Percentiles rank a stretch among this genome's conserved stretches.
phyloP scores from a whole-genome alignment of 257 asterid species.

The Solanum habrochaites region DNA sequence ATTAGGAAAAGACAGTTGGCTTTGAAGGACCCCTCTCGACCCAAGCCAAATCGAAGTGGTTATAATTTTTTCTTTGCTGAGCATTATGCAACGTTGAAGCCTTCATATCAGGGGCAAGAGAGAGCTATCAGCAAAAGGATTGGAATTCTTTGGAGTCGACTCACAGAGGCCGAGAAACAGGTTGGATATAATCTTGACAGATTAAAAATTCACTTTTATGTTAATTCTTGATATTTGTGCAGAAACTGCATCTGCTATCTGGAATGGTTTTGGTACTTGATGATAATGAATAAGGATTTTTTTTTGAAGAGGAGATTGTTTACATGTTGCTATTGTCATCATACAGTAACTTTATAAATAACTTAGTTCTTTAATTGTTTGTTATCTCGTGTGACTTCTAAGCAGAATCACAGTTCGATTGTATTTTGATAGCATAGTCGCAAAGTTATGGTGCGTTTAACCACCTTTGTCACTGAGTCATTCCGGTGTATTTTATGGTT shows the following conservation, averaged over 20 bases:
- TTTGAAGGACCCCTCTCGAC: constrained; percentile 55
- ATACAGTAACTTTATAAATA: background rate
- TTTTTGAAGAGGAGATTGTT: background rate
- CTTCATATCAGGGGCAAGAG: constrained; percentile 78
- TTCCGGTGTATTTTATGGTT: background rate
- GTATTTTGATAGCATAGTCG: background rate
- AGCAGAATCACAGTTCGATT: background rate
- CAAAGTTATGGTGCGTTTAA: background rate
- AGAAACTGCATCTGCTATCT: background rate
- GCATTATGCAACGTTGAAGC: constrained; percentile 67
- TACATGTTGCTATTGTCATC: background rate
- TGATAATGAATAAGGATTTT: background rate
- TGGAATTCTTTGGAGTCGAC: constrained; percentile 69
- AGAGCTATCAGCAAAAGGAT: constrained; percentile 71
- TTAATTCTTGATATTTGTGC: background rate
- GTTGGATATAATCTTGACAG: constrained; percentile 12
- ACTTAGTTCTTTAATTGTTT: background rate
- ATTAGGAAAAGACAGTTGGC: constrained; percentile 41
- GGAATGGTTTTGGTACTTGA: background rate
- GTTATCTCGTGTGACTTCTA: background rate
- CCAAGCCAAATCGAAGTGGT: constrained; percentile 73
- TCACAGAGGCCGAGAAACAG: constrained; percentile 77
- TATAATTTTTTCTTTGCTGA: constrained; percentile 88
- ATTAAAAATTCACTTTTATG: background rate
- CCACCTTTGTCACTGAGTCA: background rate